These are phyloP conservation scores for Penicillium roqueforti DNA, from an alignment of 495 filamentous ascomycete species.

Conservation along the genomic window DNA sequence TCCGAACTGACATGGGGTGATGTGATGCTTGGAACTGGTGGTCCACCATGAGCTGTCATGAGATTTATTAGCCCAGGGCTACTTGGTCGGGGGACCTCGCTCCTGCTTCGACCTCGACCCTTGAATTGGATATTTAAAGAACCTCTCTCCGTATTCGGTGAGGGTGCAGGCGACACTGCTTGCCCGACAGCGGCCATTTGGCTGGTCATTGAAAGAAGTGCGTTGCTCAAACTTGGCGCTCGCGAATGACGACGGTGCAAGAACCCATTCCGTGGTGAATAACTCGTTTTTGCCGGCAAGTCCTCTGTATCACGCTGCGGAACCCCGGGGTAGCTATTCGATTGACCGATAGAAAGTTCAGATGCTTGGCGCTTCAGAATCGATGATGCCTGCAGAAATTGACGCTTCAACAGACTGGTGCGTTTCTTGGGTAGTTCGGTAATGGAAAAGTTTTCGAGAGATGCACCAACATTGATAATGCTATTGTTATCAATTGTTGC, in stretches of 20 bases:
- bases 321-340: conserved; percentile 25
- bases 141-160: conserved; percentile 48
- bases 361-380: conserved; percentile 35
- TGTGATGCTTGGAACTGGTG: conserved; percentile 42
- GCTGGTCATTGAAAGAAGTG: conserved; percentile 58
- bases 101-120: conserved; percentile 66
- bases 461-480: conserved; percentile 49
- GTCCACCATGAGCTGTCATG: conserved; percentile 47
- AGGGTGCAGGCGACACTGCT: conserved; percentile 33
- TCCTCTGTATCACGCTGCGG: conserved; percentile 31
- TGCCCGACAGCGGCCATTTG: conserved; percentile 58
- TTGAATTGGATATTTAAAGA: conserved; percentile 51
- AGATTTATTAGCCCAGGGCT: conserved; percentile 41
- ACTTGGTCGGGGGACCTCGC: conserved; percentile 58
- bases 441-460: conserved; percentile 61
- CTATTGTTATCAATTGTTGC: conserved; percentile 65
- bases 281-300: conserved; percentile 43
- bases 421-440: conserved; percentile 41
- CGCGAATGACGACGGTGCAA: conserved; percentile 44
- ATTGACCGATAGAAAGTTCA: conserved; percentile 29
- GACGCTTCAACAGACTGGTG: conserved; percentile 49
- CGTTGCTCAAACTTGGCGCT: conserved; percentile 60
- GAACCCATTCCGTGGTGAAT: conserved; percentile 52
- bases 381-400: conserved; percentile 43
- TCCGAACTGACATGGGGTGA: conserved; percentile 26